Percentiles rank a stretch among this genome's conserved stretches.
These are phyloP conservation scores for Fusarium mangiferae DNA, from an alignment of 2,329 filamentous ascomycete genomes.

Conservation along the genomic window DNA sequence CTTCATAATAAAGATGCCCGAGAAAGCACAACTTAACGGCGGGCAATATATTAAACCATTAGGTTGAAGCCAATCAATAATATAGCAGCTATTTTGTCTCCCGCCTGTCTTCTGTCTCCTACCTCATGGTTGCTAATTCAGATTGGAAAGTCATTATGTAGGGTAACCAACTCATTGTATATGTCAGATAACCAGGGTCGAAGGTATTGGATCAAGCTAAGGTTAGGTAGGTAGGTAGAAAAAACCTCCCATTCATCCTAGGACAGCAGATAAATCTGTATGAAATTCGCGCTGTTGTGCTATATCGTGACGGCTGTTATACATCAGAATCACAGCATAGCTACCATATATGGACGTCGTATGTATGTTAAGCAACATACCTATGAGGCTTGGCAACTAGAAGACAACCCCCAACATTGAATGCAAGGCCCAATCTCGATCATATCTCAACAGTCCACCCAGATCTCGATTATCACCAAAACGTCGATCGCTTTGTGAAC, in stretches of 20 bases:
- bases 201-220: neutral
- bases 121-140: neutral
- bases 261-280: neutral
- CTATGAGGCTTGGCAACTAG: conserved; percentile 13
- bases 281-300: neutral
- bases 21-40: neutral
- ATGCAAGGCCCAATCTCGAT: conserved; percentile 26
- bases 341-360: conserved; percentile 16
- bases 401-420: conserved; percentile 1
- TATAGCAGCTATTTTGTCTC: neutral
- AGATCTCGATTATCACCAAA: conserved; percentile 30
- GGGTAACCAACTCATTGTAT: neutral
- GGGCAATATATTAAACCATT: neutral
- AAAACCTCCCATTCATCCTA: neutral
- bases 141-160: neutral
- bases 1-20: too few relatives aligned
- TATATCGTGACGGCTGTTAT: neutral
- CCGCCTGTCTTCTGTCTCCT: neutral
- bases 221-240: neutral
- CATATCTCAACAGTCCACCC: conserved; percentile 7
- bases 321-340: conserved; percentile 21
- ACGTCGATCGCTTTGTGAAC: conserved; percentile 22
- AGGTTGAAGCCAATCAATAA: neutral
- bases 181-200: neutral
- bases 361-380: neutral